Base-by-base conservation (phyloP, 495 filamentous ascomycete species). In the Tuber calosporum region DNA sequence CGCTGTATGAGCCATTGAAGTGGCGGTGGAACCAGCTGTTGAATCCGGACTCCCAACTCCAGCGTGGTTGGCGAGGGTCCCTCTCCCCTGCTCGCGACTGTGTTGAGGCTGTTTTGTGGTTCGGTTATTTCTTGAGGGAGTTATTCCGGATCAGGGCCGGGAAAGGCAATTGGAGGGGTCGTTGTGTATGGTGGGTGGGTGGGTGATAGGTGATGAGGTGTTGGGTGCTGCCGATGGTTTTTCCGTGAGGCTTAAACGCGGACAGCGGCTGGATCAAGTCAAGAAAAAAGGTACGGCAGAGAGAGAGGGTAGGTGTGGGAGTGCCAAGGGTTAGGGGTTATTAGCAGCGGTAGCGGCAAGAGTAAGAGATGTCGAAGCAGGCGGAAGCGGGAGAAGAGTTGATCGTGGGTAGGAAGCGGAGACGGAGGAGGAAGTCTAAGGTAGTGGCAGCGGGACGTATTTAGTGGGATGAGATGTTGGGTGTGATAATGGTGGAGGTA, bases 1-100 rank as follows among this genome's bases (percentile, higher is more conserved):
- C 75, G 80, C 85, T 67, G 75, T 78, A 69, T 78, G 73, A 30
- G 79, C 79, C 79, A 81, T 81, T 62, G 53, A 62, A 38, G 70
- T 69, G 42, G 73, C 66, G 34, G 69, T 71, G 37, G 67, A 70
- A 67, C 67, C 30, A 68, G 53, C 48, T 38, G 62, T 48, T 48
- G 42, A 34, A 66, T 72, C 38, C 40, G 37, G 58, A 67, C 41
- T 41, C 41, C n/a, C 41, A 41, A n/a, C 26, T 74, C 66, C 53
- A 62, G n/a, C 53, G 53, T 62, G 53, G 53, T 62, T 30, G 19
- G 58, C 19, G 36, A 62, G 53, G 30, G 37, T 43, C 40, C 69
- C 48, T 67, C 43, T 48, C 74, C 67, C 38, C 15, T 30, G 19
- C 67, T 40, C 67, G 70, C 26, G 70, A 40, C 36, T 62, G 36